Base-by-base conservation (phyloP, 805 yeast genomes). In the Suhomyces emberorum region DNA sequence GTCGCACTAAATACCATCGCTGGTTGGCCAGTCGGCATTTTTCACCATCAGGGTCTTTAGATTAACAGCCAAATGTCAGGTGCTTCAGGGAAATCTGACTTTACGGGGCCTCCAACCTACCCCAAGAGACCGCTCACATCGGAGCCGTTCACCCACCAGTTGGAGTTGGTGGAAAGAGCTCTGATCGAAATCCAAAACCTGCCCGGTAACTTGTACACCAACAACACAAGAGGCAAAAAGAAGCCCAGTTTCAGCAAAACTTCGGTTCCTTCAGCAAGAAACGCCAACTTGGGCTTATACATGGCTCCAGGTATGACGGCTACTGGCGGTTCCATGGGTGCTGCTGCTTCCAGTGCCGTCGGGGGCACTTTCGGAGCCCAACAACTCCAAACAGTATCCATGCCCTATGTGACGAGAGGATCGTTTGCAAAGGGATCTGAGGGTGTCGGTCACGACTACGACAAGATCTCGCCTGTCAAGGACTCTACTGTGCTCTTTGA, bases 61-160 rank as follows among this genome's bases (percentile, higher is more conserved):
- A 20, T 20, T n/a, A n/a, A n/a, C 7, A 7, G 23, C 23, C 23
- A 20, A 20, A 20, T 7, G 23, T 7, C 23, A 20, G 23, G 10
- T 10, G 23, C 9, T 7, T 20, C 23, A 20, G 23, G 10, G 10
- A 7, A 20, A 10, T 20, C 23, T 7, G 11, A 28, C 30, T 19
- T 12, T 19, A 28, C n/a, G 15, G 20, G 34, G 21, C 23, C 21
- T 10, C 22, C 22, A 18, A 12, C 7, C 28, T 35, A 38, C 38
- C 60, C 65, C 21, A 48, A 49, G 32, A 55, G 69, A 22, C 32
- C 43, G 28, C 38, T 63, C 27, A 35, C 43, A 15, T 35, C 47
- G 26, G 67, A 59, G 47, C 54, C 69, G 35, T 65, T 65, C 49
- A 56, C 51, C 15, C 44, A 47, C 41, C 71, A 65, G 43, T 28